Evolutionary conservation across 345 rosid genomes (phyloP), one percentile per base, ranked within the genome.

Genomic region (Melastoma malabathricum): DNA sequence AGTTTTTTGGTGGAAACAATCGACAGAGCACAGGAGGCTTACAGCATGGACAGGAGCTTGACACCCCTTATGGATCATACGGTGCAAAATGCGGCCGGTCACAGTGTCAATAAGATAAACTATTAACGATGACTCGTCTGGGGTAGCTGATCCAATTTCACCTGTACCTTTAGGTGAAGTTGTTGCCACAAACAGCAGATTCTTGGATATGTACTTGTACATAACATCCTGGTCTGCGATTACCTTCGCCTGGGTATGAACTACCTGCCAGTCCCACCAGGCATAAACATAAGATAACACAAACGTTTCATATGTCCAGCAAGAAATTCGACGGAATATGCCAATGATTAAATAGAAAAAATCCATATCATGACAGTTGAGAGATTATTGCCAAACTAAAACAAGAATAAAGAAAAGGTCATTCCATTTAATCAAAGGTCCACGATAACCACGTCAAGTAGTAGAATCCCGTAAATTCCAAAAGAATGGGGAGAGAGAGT

Each of bases 201-300:
- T 93, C 56, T 67, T 84, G 7, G 99, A 93, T 62, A 88, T 71
- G 43, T 85, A 88, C 68, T 93, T 93, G 51, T 84, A 93, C 82
- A 93, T 74, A 51, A 83, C 80, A 65, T 88, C 97, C 65, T 87
- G 90, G 44, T 93, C 97, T 60, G 83, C 69, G 60, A 79, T 65
- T 46, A 68, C 83, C 79, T 93, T 93, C 58, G 97, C 97, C 77
- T 88, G 99, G 60, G 97, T 93, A 62, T 88, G 99, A 60, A 93
- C 89, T 54, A 85, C 99, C 99, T 92, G 70, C 47, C 61, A 62
- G 65, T 43, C 18, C 20, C 54, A 16, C 8, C n/a, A 15, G 1
- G 12, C 41, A 34, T 34, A 34, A 34, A 12, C 12, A 9, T 34
- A 34, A 34, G 41, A 34, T 12, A 34, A 9, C 41, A 34, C 41